Evolutionary conservation across 2,329 filamentous ascomycete species (phyloP).

Genomic region (Aspergillus thermomutatus): DNA sequence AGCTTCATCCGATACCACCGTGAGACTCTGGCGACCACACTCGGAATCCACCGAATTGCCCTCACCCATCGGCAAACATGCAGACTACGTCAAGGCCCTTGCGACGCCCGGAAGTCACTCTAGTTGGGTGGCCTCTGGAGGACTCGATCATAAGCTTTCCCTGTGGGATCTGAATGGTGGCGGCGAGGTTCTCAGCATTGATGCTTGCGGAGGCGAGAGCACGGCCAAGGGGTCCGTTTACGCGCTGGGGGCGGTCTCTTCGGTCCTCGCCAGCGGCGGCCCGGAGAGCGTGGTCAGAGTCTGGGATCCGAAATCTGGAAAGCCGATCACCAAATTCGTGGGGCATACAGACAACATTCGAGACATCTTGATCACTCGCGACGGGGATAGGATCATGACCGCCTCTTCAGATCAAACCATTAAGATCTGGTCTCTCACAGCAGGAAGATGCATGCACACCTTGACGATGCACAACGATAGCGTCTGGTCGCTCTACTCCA

Average conservation of each 20-base stretch:
- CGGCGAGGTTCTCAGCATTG: conserved; percentile 82
- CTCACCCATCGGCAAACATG: conserved; percentile 83
- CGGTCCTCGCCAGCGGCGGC: conserved; percentile 83
- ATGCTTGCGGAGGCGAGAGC: conserved; percentile 70
- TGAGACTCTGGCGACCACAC: conserved; percentile 85
- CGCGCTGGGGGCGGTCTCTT: conserved; percentile 74
- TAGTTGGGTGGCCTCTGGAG: conserved; percentile 90
- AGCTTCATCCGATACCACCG: conserved; percentile 88
- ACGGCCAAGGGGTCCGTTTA: conserved; percentile 93
- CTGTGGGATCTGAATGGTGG: conserved; percentile 90
- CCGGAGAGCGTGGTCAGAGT: conserved; percentile 90
- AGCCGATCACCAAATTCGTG: conserved; percentile 91
- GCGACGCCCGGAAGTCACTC: conserved; percentile 68
- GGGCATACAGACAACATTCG: conserved; percentile 94
- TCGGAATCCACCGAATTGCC: conserved; percentile 62
- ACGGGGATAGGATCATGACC: conserved; percentile 87
- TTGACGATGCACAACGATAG: conserved; percentile 99
- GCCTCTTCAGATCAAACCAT: conserved; percentile 95
- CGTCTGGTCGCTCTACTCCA: conserved; percentile 92
- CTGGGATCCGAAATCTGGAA: conserved; percentile 86
- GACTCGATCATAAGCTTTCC: conserved; percentile 85
- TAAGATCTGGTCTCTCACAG: conserved; percentile 96
- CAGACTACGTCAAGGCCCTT: conserved; percentile 94
- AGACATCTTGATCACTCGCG: conserved; percentile 82
- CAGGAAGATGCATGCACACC: conserved; percentile 94